Evolutionary conservation across 139 green algal species (phyloP).

Genomic region (Tetraselmis chui): DNA sequence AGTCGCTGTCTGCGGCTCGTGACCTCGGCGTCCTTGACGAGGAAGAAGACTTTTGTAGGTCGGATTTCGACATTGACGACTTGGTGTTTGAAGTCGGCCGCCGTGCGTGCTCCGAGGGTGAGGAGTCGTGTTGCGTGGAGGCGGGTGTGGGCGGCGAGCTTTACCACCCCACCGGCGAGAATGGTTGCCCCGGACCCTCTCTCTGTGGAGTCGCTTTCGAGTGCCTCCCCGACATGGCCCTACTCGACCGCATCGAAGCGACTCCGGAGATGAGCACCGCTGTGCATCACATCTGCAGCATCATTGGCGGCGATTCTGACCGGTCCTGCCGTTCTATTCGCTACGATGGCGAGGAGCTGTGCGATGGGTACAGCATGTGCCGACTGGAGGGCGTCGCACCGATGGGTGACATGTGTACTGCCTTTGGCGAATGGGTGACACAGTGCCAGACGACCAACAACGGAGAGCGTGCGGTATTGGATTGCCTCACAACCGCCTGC

Average conservation of each 20-base stretch:
- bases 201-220: not conserved
- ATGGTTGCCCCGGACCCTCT: not conserved
- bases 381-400: not conserved
- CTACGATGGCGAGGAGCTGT: not conserved
- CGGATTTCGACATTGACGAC: no score
- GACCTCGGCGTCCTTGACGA: no score
- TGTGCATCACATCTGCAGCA: not conserved
- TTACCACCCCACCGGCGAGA: not conserved
- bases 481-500: not conserved
- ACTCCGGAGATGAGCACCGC: no score
- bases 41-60: no score
- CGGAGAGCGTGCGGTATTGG: not conserved
- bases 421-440: not conserved
- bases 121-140: not conserved
- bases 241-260: no score
- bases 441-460: not conserved
- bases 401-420: not conserved
- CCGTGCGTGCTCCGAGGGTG: no score
- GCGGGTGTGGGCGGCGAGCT: not conserved
- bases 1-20: no score
- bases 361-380: not conserved
- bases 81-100: no score
- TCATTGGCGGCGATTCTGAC: not conserved
- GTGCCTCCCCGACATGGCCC: not conserved
- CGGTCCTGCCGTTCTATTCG: not conserved